Conservation (phyloP, 768 basidiomycete species). For the Auricularia sp. region DNA sequence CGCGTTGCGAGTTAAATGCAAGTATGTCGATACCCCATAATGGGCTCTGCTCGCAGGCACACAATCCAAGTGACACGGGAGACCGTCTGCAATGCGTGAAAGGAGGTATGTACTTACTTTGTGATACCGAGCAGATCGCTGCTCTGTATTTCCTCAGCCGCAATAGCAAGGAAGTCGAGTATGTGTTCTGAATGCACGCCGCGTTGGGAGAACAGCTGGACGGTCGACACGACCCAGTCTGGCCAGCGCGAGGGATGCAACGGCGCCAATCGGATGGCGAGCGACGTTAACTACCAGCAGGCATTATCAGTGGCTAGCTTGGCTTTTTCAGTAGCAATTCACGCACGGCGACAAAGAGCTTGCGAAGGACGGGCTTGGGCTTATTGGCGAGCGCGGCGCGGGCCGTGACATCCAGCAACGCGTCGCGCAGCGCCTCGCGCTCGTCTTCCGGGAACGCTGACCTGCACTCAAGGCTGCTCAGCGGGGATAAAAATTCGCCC, state of each 20-base stretch:
- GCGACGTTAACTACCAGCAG: conserved; percentile 41
- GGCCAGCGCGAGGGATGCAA: conserved; percentile 54
- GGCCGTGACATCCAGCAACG: conserved; percentile 60
- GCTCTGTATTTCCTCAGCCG: conserved; percentile 68
- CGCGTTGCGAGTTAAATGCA: too few species aligned
- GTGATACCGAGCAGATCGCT: conserved; percentile 65
- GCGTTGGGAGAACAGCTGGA: conserved; percentile 48
- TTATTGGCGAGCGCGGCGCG: conserved; percentile 49
- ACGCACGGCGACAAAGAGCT: conserved; percentile 79
- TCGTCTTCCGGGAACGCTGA: conserved; percentile 60
- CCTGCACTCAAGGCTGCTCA: conserved; percentile 32
- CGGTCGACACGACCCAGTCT: conserved; percentile 61
- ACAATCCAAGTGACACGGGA: too few species aligned
- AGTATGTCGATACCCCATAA: too few species aligned
- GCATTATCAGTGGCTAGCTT: neutral
- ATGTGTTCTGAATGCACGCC: conserved; percentile 51
- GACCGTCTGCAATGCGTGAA: too few species aligned
- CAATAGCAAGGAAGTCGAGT: conserved; percentile 72
- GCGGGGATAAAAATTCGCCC: conserved; percentile 12
- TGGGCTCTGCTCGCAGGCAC: too few species aligned
- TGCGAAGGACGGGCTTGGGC: conserved; percentile 67
- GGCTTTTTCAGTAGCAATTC: neutral
- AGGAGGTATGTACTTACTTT: conserved; percentile 41
- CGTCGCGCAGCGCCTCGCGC: conserved; percentile 45
- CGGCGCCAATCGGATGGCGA: conserved; percentile 62